Conservation (phyloP, 345 rosid genomes). For the Angophora floribunda region DNA sequence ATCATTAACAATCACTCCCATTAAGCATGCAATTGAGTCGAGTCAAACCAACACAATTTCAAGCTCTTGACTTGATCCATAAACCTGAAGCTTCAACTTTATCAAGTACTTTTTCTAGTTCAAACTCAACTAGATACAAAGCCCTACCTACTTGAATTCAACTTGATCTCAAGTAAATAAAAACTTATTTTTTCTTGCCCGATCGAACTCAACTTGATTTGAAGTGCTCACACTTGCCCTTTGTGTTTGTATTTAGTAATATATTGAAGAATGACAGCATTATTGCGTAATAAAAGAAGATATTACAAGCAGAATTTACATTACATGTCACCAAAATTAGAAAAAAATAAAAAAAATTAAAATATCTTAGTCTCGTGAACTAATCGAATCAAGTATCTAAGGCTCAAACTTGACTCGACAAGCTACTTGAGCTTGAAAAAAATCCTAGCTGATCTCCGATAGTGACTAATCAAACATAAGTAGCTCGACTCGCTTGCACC, state of each 20-base stretch:
- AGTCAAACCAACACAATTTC: accelerated
- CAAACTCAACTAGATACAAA: not conserved
- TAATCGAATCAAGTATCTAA: not conserved
- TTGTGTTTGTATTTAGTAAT: not conserved
- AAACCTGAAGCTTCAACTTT: not conserved
- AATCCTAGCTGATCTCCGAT: not conserved
- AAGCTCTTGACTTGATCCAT: not conserved
- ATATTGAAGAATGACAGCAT: not conserved
- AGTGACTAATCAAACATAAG: not conserved
- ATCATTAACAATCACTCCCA: not conserved
- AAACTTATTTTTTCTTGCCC: not conserved
- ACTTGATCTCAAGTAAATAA: not conserved
- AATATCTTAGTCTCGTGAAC: not conserved
- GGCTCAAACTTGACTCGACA: not conserved
- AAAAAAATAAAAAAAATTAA: not conserved
- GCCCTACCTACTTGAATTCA: not conserved
- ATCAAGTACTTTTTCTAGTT: not conserved
- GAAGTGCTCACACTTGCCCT: not conserved
- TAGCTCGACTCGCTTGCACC: not conserved
- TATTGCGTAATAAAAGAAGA: not conserved
- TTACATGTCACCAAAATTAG: not conserved
- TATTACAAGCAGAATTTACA: not conserved
- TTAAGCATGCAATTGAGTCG: not conserved
- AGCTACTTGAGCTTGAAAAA: not conserved
- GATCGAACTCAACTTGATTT: accelerated